phyloP scores from a whole-genome alignment of 495 filamentous ascomycete species.

The Ascodesmis nigricans region DNA sequence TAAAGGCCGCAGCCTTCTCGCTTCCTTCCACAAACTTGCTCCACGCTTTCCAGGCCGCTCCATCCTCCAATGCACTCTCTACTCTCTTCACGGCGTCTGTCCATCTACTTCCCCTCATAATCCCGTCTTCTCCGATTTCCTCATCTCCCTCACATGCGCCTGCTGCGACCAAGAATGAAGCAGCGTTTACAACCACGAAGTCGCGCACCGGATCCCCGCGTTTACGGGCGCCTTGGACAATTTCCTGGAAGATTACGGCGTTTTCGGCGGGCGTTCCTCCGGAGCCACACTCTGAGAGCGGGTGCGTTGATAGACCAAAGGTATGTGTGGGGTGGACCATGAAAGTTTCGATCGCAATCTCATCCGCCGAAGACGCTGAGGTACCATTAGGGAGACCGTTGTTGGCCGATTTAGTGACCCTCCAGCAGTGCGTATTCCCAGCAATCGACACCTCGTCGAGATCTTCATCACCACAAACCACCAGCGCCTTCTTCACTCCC shows the following conservation, averaged over 20 bases:
- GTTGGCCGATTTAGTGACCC: no score
- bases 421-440: slow-evolving; percentile 71
- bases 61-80: slow-evolving; percentile 64
- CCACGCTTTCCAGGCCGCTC: slow-evolving; percentile 55
- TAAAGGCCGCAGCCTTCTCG: no score
- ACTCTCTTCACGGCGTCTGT: slow-evolving; percentile 77
- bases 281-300: slow-evolving; percentile 50
- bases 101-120: slow-evolving; percentile 67
- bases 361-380: no score
- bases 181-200: slow-evolving; percentile 86
- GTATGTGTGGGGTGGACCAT: slow-evolving; percentile 46
- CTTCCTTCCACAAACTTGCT: slow-evolving; percentile 41
- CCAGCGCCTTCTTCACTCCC: slow-evolving; percentile 63
- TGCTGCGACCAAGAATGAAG: slow-evolving; percentile 59
- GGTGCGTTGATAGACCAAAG: slow-evolving; percentile 60
- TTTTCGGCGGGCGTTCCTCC: slow-evolving; percentile 80
- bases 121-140: slow-evolving; percentile 40
- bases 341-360: slow-evolving; percentile 41
- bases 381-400: no score
- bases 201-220: slow-evolving; percentile 68
- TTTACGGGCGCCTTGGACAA: slow-evolving; percentile 50
- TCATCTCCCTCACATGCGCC: slow-evolving; percentile 65
- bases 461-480: slow-evolving; percentile 85
- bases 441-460: slow-evolving; percentile 90
- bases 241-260: slow-evolving; percentile 52